phyloP scores from a whole-genome alignment of 495 filamentous ascomycete species.

The Recurvomyces mirabilis region DNA sequence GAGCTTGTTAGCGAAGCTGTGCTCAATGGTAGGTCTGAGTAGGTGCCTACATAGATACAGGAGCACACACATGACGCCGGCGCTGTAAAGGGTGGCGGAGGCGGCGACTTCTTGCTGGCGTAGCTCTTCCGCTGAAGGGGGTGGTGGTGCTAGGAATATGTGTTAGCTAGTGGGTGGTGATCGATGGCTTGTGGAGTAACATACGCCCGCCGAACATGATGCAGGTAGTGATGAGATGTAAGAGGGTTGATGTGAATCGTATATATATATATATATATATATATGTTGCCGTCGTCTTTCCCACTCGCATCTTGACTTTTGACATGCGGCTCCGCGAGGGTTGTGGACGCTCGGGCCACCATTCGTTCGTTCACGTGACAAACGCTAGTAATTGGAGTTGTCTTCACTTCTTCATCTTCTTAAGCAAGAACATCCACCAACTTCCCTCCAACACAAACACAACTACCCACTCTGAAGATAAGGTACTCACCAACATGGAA shows the following conservation, averaged over 20 bases:
- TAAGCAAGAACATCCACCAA: not conserved
- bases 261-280: too few relatives aligned
- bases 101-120: constrained; percentile 18
- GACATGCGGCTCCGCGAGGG: not conserved
- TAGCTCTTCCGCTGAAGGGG: constrained; percentile 15
- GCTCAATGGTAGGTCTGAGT: not conserved
- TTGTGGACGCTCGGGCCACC: not conserved
- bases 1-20: not conserved
- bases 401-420: not conserved
- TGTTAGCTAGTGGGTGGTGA: not conserved
- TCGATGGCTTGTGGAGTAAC: not conserved
- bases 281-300: not conserved
- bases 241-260: not conserved
- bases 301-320: not conserved
- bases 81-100: constrained; percentile 14
- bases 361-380: not conserved
- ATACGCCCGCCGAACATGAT: constrained; percentile 26
- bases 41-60: constrained; percentile 23
- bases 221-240: not conserved
- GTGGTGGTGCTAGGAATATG: constrained; percentile 21
- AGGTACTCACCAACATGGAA: constrained; percentile 15
- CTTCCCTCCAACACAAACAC: not conserved
- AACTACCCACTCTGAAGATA: not conserved
- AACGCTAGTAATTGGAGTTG: not conserved
- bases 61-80: constrained; percentile 13